Evolutionary conservation across 495 filamentous ascomycete species (phyloP).

Genomic region (Penicillium flavigenum): DNA sequence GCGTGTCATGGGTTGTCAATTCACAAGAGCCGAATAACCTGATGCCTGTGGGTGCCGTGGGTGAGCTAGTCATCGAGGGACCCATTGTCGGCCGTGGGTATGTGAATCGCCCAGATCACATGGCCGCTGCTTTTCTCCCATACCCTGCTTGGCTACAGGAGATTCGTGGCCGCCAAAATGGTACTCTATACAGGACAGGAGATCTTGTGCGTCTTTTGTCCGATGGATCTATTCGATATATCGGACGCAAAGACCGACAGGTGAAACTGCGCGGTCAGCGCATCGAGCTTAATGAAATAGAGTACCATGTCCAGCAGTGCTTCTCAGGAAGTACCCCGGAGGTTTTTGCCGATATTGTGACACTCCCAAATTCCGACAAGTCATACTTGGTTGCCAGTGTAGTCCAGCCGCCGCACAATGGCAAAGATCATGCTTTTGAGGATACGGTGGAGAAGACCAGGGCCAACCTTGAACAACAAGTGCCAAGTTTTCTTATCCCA

Average conservation of each 20-base stretch:
- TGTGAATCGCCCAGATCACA: neutral
- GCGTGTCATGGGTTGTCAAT: slow-evolving; percentile 12
- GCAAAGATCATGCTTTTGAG: neutral
- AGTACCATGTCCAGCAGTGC: neutral
- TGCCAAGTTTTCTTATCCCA: slow-evolving; percentile 17
- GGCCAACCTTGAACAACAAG: neutral
- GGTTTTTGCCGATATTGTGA: slow-evolving; percentile 9
- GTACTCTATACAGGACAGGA: neutral
- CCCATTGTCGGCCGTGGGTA: slow-evolving; percentile 13
- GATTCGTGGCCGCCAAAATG: neutral
- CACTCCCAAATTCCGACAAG: neutral
- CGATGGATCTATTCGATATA: neutral
- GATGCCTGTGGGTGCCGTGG: slow-evolving; percentile 1
- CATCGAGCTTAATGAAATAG: neutral
- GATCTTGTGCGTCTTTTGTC: neutral
- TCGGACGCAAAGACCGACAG: slow-evolving; percentile 3
- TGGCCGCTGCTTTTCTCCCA: neutral
- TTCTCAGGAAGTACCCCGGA: neutral
- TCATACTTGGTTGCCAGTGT: slow-evolving; percentile 8
- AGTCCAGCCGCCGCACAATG: neutral
- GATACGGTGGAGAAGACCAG: neutral
- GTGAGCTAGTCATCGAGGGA: slow-evolving; percentile 10
- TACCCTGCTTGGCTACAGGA: neutral
- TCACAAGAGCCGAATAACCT: slow-evolving; percentile 30
- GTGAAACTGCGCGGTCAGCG: slow-evolving; percentile 8